phyloP scores from a whole-genome alignment of 2,329 filamentous ascomycete species.

The Pochonia chlamydosporia region DNA sequence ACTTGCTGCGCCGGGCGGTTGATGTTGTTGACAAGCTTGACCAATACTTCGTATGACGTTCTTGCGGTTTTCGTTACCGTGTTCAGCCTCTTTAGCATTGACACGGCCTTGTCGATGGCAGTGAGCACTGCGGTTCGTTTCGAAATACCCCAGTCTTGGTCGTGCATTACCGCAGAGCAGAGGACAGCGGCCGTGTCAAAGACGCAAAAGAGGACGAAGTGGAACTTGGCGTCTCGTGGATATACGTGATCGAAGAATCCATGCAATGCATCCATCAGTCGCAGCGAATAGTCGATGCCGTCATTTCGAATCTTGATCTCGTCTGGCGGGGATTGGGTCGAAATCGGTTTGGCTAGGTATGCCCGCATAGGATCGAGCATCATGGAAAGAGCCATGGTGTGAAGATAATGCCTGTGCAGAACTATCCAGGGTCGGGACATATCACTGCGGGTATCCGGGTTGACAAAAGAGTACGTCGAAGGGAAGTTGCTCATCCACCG shows the following conservation, averaged over 20 bases:
- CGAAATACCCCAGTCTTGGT: slow-evolving; percentile 33
- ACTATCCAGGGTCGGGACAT: slow-evolving; percentile 33
- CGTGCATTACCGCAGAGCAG: slow-evolving; percentile 46
- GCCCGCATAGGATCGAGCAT: slow-evolving; percentile 39
- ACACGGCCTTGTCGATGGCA: slow-evolving; percentile 30
- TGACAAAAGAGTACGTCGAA: slow-evolving; percentile 28
- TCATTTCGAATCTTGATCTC: slow-evolving; percentile 33
- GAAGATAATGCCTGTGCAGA: slow-evolving; percentile 39
- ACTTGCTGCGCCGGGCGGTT: background rate
- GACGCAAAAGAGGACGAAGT: slow-evolving; percentile 42
- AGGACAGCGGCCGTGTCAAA: slow-evolving; percentile 46
- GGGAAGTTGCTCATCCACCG: slow-evolving; percentile 38
- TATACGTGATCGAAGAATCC: slow-evolving; percentile 37
- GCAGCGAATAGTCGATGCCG: slow-evolving; percentile 38
- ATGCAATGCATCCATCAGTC: slow-evolving; percentile 33
- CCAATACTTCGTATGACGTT: slow-evolving; percentile 26
- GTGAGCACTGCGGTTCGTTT: slow-evolving; percentile 33
- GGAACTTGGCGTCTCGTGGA: slow-evolving; percentile 41
- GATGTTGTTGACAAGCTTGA: slow-evolving; percentile 20
- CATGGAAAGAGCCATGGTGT: slow-evolving; percentile 38
- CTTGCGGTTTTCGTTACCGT: slow-evolving; percentile 24
- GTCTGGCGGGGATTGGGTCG: slow-evolving; percentile 16
- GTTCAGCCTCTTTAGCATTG: slow-evolving; percentile 26
- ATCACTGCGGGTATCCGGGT: slow-evolving; percentile 37
- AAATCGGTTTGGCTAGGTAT: slow-evolving; percentile 34